Evolutionary conservation across 2,329 filamentous ascomycete genomes (phyloP).

Genomic region (Diaporthe destruens): DNA sequence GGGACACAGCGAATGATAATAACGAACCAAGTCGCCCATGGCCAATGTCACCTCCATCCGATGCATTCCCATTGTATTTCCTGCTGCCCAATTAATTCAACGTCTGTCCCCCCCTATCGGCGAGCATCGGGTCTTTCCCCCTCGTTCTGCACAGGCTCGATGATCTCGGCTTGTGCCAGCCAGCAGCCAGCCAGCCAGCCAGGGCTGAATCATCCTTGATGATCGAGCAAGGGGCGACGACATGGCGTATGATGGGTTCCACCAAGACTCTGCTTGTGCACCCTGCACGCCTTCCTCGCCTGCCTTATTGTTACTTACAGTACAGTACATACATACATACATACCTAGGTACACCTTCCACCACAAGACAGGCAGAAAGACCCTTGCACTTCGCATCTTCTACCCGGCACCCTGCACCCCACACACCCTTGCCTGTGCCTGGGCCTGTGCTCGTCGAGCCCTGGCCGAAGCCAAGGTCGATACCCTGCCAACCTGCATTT

Average conservation of each 20-base stretch:
- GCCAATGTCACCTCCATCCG: conserved; percentile 27
- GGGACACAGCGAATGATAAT: neutral
- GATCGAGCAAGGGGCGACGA: conserved; percentile 22
- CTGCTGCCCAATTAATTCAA: conserved; percentile 30
- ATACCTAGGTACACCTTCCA: too few species aligned
- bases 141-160: conserved; percentile 1
- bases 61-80: conserved; percentile 16
- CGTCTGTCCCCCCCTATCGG: conserved; percentile 16
- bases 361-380: neutral
- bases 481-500: conserved; percentile 27
- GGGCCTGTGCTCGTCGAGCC: conserved; percentile 23
- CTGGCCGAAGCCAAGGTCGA: conserved; percentile 5
- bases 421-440: conserved; percentile 20
- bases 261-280: conserved; percentile 16
- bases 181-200: neutral
- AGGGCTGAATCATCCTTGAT: neutral
- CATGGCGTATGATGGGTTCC: conserved; percentile 20
- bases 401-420: neutral
- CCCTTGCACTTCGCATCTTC: neutral
- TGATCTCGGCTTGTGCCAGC: conserved; percentile 26
- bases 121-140: conserved; percentile 20
- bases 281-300: neutral
- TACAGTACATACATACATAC: too few species aligned
- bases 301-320: neutral
- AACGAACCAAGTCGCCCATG: neutral